These are phyloP conservation scores for Penicillium roqueforti DNA, from an alignment of 495 filamentous ascomycete genomes.

Conservation along the genomic window DNA sequence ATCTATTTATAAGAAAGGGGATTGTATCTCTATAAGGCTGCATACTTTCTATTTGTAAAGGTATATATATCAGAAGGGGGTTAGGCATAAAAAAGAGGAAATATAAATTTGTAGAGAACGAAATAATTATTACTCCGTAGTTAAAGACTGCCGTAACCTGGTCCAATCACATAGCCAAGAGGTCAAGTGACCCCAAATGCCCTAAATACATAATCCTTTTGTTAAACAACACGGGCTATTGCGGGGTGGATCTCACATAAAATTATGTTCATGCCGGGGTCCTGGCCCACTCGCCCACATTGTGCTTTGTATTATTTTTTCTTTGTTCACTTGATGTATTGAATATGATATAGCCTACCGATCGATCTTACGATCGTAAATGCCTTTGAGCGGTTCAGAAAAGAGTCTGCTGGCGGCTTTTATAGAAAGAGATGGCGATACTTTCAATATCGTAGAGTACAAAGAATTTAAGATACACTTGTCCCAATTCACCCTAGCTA, in stretches of 20 bases:
- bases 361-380: neutral
- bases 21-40: too few species aligned
- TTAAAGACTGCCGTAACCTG: too few species aligned
- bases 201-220: slow-evolving; percentile 11
- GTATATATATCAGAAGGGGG: too few species aligned
- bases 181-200: slow-evolving; percentile 2
- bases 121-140: too few species aligned
- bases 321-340: neutral
- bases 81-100: too few species aligned
- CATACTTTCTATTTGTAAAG: too few species aligned
- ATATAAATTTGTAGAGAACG: too few species aligned
- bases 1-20: too few species aligned
- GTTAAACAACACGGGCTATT: slow-evolving; percentile 1
- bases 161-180: slow-evolving; percentile 13
- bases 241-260: neutral
- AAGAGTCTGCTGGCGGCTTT: neutral
- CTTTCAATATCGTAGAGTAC: neutral
- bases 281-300: neutral
- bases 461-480: neutral
- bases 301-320: neutral
- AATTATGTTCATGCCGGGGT: neutral
- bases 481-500: slow-evolving; percentile 1
- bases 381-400: neutral
- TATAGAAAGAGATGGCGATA: neutral
- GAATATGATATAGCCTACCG: neutral